These are phyloP conservation scores for Phytophthora multivora DNA, from an alignment of 352 stramenopile genomes.

Conservation along the genomic window DNA sequence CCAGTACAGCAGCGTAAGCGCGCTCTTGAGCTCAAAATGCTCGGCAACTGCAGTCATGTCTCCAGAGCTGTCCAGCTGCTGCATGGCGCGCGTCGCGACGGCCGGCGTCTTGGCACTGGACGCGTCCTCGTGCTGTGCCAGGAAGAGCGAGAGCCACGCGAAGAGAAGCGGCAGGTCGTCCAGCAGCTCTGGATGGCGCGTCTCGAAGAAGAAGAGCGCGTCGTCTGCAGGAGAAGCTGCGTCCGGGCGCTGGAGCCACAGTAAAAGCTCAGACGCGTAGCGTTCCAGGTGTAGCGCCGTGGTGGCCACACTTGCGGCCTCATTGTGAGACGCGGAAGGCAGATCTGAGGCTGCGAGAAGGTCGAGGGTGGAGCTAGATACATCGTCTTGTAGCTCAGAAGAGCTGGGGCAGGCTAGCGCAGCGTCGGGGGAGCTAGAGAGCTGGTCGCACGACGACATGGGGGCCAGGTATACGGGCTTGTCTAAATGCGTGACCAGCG, in stretches of 20 bases:
- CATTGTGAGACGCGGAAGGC: conserved; percentile 24
- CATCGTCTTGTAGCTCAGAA: conserved; percentile 26
- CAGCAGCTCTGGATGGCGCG: conserved; percentile 60
- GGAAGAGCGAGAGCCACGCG: conserved; percentile 63
- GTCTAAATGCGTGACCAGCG: neutral
- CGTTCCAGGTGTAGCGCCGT: conserved; percentile 46
- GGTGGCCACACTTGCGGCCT: conserved; percentile 20
- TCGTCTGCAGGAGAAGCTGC: conserved; percentile 47
- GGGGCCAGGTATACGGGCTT: neutral
- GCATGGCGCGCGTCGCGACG: conserved; percentile 18
- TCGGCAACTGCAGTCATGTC: conserved; percentile 42
- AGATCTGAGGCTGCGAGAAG: conserved; percentile 26
- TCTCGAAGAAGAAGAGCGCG: conserved; percentile 71
- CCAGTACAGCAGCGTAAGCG: conserved; percentile 67
- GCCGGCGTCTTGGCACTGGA: conserved; percentile 11
- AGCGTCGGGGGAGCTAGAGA: conserved; percentile 16
- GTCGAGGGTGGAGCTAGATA: conserved; percentile 21
- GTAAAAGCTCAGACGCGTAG: conserved; percentile 53
- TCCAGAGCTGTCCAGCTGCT: conserved; percentile 24
- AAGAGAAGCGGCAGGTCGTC: conserved; percentile 53
- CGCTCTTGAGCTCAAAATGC: conserved; percentile 61
- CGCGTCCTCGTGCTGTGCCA: conserved; percentile 39
- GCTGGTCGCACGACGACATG: conserved; percentile 29
- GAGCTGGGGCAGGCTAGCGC: conserved; percentile 7
- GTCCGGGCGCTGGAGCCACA: conserved; percentile 52